Evolutionary conservation across 805 yeast species (phyloP).

Genomic region (Hanseniaspora valbyensis): DNA sequence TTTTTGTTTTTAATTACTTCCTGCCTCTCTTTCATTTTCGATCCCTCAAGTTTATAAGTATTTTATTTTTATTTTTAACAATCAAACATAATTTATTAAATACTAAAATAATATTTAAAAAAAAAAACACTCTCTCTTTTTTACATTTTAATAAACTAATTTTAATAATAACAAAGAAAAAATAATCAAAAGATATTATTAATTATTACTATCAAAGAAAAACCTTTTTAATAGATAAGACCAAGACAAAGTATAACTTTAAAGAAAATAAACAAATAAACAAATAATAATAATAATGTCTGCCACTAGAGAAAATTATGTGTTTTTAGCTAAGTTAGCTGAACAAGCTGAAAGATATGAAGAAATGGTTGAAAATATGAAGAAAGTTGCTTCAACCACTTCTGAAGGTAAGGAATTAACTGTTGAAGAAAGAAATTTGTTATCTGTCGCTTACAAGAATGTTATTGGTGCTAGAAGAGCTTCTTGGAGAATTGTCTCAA

Average conservation of each 20-base stretch:
- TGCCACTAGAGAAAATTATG: conserved; percentile 89
- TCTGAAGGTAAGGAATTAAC: conserved; percentile 71
- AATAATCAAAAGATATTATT: too few relatives aligned
- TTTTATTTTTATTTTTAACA: too few relatives aligned
- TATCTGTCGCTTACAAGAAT: conserved; percentile 95
- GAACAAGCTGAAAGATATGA: conserved; percentile 99
- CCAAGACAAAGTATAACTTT: neutral
- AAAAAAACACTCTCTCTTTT: too few relatives aligned
- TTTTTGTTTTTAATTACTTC: neutral
- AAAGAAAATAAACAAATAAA: neutral
- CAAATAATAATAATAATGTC: conserved; percentile 48
- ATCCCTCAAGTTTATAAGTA: too few relatives aligned
- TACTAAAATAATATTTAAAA: too few relatives aligned
- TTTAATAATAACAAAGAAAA: neutral
- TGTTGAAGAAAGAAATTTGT: conserved; percentile 94
- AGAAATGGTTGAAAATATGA: conserved; percentile 98
- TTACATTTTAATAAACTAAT: too few relatives aligned
- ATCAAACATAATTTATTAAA: too few relatives aligned
- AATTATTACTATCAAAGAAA: too few relatives aligned
- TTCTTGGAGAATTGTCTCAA: conserved; percentile 96
- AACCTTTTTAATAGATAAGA: neutral
- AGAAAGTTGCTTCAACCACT: conserved; percentile 78
- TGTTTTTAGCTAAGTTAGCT: conserved; percentile 94
- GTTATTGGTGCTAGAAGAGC: conserved; percentile 99
- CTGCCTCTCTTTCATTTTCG: too few relatives aligned